Base-by-base conservation (phyloP, 2,329 filamentous ascomycete genomes). In the Westerdykella sp. region DNA sequence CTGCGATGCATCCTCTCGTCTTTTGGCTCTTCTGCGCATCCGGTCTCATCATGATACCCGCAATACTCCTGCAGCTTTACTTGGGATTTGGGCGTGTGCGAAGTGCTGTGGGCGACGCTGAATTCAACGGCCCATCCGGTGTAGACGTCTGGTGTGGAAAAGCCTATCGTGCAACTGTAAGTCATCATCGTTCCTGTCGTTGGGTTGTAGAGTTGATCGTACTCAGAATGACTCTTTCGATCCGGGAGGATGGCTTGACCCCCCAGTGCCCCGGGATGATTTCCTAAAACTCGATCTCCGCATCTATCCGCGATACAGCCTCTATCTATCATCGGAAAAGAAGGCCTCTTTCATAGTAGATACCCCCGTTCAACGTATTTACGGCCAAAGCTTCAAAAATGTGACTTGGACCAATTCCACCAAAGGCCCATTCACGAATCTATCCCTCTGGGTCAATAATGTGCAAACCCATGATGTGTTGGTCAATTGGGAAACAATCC, bases 91-190 rank as follows among this genome's bases (percentile, higher is more conserved):
- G 6, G 12, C 11, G 6, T 23, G 36, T 34, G 37, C 18, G 12
- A 37, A 16, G 15, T 18, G 38, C 15, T 21, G 11, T 28, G 2
- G 23, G 15, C 34, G 46, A 43, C 16, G 35, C 37, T 37, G 43
- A 34, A 18, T 64, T 69, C 47, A 66, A 67, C 36, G 65, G 66
- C 37, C 65, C 67, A n/a, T 53, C 66, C 31, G 69, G 70, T 5
- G 69, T 74, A 11, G 67, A 72, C 39, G 65, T 70, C 28, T 74
- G 71, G 72, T 73, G 73, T 54, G 72, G 73, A 9, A 75, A 75
- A 49, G 70, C 72, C 12, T 75, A 74, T 52, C 56, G 56, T 25
- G 56, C 60, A 31, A 65, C 56, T 63, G 72, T 53, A 56, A 13
- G 43, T 31, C 6, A 16, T 30, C 18, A 21, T 16, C 13, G 13